Evolutionary conservation across 2,329 filamentous ascomycete species (phyloP), one percentile per base, ranked within the genome.

Genomic region (Blumeriella jaapii): DNA sequence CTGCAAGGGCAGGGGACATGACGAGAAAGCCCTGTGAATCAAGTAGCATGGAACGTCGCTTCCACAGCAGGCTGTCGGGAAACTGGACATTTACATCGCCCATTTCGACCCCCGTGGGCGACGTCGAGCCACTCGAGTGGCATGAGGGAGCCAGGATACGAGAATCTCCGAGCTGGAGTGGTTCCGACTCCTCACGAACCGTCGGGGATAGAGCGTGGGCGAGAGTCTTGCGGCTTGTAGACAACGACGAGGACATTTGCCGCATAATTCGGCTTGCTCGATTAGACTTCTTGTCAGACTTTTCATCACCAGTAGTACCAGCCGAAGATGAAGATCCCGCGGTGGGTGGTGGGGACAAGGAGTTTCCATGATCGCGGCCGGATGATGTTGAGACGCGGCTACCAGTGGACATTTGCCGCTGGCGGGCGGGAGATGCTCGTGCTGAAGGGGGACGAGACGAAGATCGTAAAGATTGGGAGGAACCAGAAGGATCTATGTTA

Each of bases 21-120:
- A 93, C 78, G 24, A 98, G 64, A 59, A 82, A 86, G 12, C 89
- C 91, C 41, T 81, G 69, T 6, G 77, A 74, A 57, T 96, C 87
- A 38, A 98, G 74, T 45, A 80, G 80, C 60, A 95, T 77, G 52
- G 80, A 86, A 41, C 91, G 77, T 36, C 89, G 81, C 64, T 96
- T 98, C 91, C 91, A 98, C 9, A 98, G 69, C 29, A 98, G 68
- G 36, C 85, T 93, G 55, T 96, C 89, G 0, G 91, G 91, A 56
- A 98, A 95, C 56, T 98, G 91, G 8, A 96, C 83, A 51, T 98
- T 96, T 44, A 98, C 79, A 52, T 95, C 84, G 31, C 87, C 85
- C 38, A 57, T 45, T 41, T 53, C 46, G 27, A 44, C 40, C 34
- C 41, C 47, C 34, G 42, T 29, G 41, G 47, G 38, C 68, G 68